Evolutionary conservation across 2,329 filamentous ascomycete species (phyloP).

Genomic region (Ceratocystis huliohia): DNA sequence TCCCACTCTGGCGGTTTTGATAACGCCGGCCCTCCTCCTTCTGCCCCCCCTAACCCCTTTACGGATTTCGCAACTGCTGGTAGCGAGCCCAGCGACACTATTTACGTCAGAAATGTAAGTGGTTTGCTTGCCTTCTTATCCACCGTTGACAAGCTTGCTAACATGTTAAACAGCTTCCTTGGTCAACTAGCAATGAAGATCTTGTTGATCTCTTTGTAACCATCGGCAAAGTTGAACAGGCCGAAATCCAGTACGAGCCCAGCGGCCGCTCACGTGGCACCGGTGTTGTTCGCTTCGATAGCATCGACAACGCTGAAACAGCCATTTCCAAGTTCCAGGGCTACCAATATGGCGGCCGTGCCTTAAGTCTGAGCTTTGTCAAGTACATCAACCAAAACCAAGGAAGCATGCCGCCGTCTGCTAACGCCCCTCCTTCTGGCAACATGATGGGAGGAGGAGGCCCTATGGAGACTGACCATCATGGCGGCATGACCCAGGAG

Average conservation of each 20-base stretch:
- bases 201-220: slow-evolving; percentile 92
- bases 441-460: slow-evolving; percentile 40
- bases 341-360: slow-evolving; percentile 92
- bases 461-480: slow-evolving; percentile 67
- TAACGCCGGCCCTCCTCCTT: slow-evolving; percentile 32
- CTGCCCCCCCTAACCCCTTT: slow-evolving; percentile 67
- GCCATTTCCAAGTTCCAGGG: slow-evolving; percentile 95
- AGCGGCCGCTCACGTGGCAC: slow-evolving; percentile 90
- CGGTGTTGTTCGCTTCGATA: slow-evolving; percentile 91
- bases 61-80: slow-evolving; percentile 84
- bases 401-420: not conserved
- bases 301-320: slow-evolving; percentile 71
- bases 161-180: slow-evolving; percentile 57
- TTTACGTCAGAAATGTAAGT: slow-evolving; percentile 95
- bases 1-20: slow-evolving; percentile 37
- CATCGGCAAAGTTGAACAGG: slow-evolving; percentile 93
- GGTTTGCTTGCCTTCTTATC: not conserved
- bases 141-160: slow-evolving; percentile 16
- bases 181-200: slow-evolving; percentile 98
- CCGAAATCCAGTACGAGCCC: slow-evolving; percentile 97
- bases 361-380: slow-evolving; percentile 84
- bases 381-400: slow-evolving; percentile 61
- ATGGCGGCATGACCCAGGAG: slow-evolving; percentile 67
- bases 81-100: slow-evolving; percentile 67
- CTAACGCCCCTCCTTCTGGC: slow-evolving; percentile 5